phyloP scores from a whole-genome alignment of 495 filamentous ascomycete species.

The Xylaria palmicola region DNA sequence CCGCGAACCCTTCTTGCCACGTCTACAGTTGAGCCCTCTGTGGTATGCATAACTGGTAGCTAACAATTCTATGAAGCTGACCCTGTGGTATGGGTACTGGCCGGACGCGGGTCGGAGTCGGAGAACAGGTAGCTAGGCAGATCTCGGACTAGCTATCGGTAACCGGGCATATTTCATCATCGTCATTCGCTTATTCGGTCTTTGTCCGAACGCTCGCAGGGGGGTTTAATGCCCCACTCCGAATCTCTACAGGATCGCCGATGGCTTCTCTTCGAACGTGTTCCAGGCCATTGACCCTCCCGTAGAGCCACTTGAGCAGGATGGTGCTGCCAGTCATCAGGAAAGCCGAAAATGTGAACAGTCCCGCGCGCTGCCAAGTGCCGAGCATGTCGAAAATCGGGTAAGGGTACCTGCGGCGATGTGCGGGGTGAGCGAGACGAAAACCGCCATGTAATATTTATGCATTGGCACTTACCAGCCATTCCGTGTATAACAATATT shows the following conservation, averaged over 20 bases:
- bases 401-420: slow-evolving; percentile 72
- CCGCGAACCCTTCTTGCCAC: too few relatives aligned
- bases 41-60: too few relatives aligned
- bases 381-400: slow-evolving; percentile 69
- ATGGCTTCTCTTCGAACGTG: slow-evolving; percentile 34
- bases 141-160: too few relatives aligned
- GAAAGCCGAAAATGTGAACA: slow-evolving; percentile 69
- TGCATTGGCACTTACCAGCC: slow-evolving; percentile 57
- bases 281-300: slow-evolving; percentile 64
- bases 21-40: too few relatives aligned
- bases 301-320: slow-evolving; percentile 65
- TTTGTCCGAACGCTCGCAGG: slow-evolving; percentile 31
- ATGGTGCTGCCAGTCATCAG: slow-evolving; percentile 71
- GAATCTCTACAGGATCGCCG: slow-evolving; percentile 17
- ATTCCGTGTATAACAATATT: slow-evolving; percentile 72
- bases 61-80: too few relatives aligned
- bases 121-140: too few relatives aligned
- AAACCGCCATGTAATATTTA: background rate
- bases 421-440: background rate
- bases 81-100: too few relatives aligned
- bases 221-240: too few relatives aligned
- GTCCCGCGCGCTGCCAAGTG: slow-evolving; percentile 58
- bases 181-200: slow-evolving; percentile 6
- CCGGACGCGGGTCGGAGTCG: too few relatives aligned
- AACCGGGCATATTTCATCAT: background rate